Conservation (phyloP, 2,329 filamentous ascomycete species). For the Aspergillus proliferans region DNA sequence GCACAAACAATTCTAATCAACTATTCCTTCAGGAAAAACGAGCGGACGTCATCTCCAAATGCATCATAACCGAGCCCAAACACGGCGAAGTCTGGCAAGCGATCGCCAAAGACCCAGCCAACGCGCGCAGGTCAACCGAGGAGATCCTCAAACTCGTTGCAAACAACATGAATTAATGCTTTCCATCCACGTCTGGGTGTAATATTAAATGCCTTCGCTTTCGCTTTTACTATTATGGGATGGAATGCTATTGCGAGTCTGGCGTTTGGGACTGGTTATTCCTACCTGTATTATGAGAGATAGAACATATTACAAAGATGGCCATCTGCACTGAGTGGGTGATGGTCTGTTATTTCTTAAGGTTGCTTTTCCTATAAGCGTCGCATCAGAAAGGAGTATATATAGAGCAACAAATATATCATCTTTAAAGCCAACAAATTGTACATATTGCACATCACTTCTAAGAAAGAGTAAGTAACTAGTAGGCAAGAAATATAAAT, state of each 20-base stretch:
- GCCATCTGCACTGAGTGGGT: too few species aligned
- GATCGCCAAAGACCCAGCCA: constrained; percentile 77
- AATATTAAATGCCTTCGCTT: not conserved
- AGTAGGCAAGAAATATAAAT: not conserved
- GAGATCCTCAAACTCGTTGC: constrained; percentile 79
- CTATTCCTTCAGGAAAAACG: constrained; percentile 62
- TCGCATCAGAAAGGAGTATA: not conserved
- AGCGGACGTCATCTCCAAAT: constrained; percentile 74
- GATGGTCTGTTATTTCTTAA: too few species aligned
- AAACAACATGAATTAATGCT: constrained; percentile 23
- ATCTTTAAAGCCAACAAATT: not conserved
- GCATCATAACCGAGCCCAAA: constrained; percentile 73
- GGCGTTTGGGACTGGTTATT: constrained; percentile 2
- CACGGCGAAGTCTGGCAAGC: constrained; percentile 91
- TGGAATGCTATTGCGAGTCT: not conserved
- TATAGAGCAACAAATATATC: not conserved
- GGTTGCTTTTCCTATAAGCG: not conserved
- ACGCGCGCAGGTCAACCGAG: constrained; percentile 67
- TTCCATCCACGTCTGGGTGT: not conserved
- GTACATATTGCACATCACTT: not conserved
- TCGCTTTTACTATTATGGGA: not conserved
- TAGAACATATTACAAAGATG: too few species aligned
- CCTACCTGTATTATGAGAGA: too few species aligned
- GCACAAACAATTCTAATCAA: too few species aligned
- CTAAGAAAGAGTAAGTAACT: not conserved